Evolutionary conservation across 352 stramenopile species (phyloP).

Genomic region (Aphanomyces stellatus): DNA sequence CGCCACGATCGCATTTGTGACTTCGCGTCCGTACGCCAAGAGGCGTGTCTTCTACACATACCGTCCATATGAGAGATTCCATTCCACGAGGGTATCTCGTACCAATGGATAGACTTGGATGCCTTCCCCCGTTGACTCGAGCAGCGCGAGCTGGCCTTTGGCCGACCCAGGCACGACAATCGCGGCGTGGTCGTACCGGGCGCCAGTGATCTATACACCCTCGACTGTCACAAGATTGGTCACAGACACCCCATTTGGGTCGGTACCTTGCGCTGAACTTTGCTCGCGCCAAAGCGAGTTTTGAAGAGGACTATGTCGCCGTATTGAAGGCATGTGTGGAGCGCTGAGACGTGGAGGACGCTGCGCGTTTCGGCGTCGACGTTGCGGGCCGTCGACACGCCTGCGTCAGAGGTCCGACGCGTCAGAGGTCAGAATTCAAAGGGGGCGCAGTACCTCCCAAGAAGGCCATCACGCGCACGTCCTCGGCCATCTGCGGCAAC

Average conservation of each 20-base stretch:
- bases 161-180: slow-evolving; percentile 68
- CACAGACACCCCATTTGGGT: background rate
- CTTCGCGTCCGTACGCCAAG: slow-evolving; percentile 69
- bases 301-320: slow-evolving; percentile 80
- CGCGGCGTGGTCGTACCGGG: slow-evolving; percentile 72
- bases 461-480: slow-evolving; percentile 70
- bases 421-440: background rate
- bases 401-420: background rate
- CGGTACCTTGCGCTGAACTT: slow-evolving; percentile 66
- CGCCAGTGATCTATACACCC: slow-evolving; percentile 45
- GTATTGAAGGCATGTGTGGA: slow-evolving; percentile 56
- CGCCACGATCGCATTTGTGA: slow-evolving; percentile 75
- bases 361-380: slow-evolving; percentile 43
- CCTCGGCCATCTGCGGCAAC: slow-evolving; percentile 36
- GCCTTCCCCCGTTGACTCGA: slow-evolving; percentile 70
- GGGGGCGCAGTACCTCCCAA: slow-evolving; percentile 28
- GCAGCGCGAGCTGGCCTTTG: slow-evolving; percentile 48
- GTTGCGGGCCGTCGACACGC: slow-evolving; percentile 59
- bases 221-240: background rate
- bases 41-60: slow-evolving; percentile 50
- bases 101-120: slow-evolving; percentile 68
- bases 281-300: slow-evolving; percentile 63
- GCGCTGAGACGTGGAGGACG: slow-evolving; percentile 62
- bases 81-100: background rate
- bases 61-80: background rate